phyloP scores from a whole-genome alignment of 768 basidiomycete species.

The Tylopilus intermedius region DNA sequence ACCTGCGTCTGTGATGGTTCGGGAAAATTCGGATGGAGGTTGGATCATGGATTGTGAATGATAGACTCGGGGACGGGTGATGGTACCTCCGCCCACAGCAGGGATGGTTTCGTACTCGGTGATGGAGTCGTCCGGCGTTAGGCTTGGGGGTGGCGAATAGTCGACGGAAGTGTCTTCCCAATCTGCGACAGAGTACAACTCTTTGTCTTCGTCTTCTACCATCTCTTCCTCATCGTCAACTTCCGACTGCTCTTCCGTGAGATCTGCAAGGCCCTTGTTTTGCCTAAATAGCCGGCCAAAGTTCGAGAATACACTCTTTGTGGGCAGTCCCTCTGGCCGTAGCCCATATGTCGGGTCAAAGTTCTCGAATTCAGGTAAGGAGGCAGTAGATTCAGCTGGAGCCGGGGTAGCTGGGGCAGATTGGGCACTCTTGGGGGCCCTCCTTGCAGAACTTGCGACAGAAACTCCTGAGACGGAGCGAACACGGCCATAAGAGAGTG shows the following conservation, averaged over 20 bases:
- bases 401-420: conserved; percentile 19
- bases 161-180: conserved; percentile 62
- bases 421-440: conserved; percentile 18
- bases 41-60: conserved; percentile 81
- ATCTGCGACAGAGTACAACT: conserved; percentile 60
- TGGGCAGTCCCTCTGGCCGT: conserved; percentile 84
- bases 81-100: conserved; percentile 85
- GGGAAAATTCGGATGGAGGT: conserved; percentile 31
- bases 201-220: conserved; percentile 25
- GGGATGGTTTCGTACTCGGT: conserved; percentile 84
- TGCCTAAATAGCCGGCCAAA: conserved; percentile 71
- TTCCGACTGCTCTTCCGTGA: conserved; percentile 59
- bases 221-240: conserved; percentile 35
- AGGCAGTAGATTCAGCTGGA: conserved; percentile 21
- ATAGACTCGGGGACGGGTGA: conserved; percentile 78
- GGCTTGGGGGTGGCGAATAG: conserved; percentile 42
- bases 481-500: conserved; percentile 23
- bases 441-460: conserved; percentile 30
- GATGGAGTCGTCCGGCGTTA: conserved; percentile 38
- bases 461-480: conserved; percentile 42
- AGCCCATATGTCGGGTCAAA: conserved; percentile 97
- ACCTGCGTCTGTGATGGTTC: conserved; percentile 42
- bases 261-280: conserved; percentile 69
- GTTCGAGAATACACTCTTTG: conserved; percentile 73
- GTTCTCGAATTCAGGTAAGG: conserved; percentile 58